Percentiles rank a stretch among this genome's conserved stretches.
Evolutionary conservation across 2,329 filamentous ascomycete genomes (phyloP).

Genomic region (Thermothelomyces thermophilus): DNA sequence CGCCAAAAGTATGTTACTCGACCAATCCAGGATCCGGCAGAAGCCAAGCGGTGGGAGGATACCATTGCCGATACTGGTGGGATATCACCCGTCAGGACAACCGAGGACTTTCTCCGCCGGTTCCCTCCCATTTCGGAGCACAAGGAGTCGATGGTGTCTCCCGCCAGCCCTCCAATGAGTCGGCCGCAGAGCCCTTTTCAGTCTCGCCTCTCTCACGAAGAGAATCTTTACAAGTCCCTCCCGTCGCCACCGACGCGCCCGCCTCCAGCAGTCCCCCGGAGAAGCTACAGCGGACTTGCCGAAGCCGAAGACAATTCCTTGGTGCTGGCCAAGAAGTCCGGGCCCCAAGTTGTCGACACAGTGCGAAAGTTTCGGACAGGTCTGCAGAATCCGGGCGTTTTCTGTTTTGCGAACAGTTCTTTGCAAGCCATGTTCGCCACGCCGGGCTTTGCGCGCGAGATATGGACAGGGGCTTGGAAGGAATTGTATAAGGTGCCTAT

Average conservation of each 20-base stretch:
- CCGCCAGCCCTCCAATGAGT: slow-evolving; percentile 20
- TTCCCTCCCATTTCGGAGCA: slow-evolving; percentile 65
- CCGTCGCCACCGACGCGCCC: slow-evolving; percentile 57
- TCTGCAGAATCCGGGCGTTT: slow-evolving; percentile 71
- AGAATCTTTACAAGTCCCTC: slow-evolving; percentile 41
- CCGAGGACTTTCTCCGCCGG: slow-evolving; percentile 76
- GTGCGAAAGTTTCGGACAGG: slow-evolving; percentile 55
- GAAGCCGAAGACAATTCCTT: slow-evolving; percentile 34
- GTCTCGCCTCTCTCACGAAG: slow-evolving; percentile 18
- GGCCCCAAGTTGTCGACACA: slow-evolving; percentile 31
- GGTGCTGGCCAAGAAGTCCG: slow-evolving; percentile 32
- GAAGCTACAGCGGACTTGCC: slow-evolving; percentile 72
- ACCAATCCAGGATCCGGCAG: slow-evolving; percentile 66
- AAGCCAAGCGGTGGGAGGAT: slow-evolving; percentile 75
- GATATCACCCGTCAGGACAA: slow-evolving; percentile 57
- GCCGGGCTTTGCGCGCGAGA: slow-evolving; percentile 56
- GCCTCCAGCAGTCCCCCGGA: slow-evolving; percentile 59
- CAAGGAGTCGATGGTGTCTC: slow-evolving; percentile 54
- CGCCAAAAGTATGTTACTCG: slow-evolving; percentile 47
- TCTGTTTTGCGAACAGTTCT: slow-evolving; percentile 89
- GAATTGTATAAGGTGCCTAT: slow-evolving; percentile 59
- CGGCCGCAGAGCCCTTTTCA: slow-evolving; percentile 13
- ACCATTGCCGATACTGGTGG: slow-evolving; percentile 53
- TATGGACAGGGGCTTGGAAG: slow-evolving; percentile 55
- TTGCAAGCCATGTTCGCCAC: slow-evolving; percentile 79